phyloP scores from a whole-genome alignment of 305 asterid genomes.

The Fraxinus sp. region DNA sequence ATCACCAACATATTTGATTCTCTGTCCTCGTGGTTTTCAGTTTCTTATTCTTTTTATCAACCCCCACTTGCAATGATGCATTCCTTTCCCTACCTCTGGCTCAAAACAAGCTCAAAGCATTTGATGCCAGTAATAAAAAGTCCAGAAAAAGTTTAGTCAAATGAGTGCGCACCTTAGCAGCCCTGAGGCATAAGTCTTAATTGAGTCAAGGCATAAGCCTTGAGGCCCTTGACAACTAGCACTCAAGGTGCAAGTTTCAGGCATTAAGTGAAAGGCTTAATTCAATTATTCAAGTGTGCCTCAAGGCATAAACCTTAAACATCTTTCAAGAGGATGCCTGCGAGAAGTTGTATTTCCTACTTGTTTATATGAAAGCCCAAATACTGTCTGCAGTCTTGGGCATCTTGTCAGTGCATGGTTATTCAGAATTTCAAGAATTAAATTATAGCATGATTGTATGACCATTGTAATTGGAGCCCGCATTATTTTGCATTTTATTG shows the following conservation, averaged over 20 bases:
- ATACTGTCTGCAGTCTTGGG: neutral
- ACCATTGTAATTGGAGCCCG: neutral
- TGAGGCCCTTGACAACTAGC: neutral
- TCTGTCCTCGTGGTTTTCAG: neutral
- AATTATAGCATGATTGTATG: neutral
- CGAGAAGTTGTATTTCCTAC: neutral
- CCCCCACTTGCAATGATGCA: neutral
- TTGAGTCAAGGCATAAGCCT: neutral
- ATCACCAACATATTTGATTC: neutral
- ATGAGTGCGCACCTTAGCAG: neutral
- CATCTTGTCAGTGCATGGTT: neutral
- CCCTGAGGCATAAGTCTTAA: neutral
- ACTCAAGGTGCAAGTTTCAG: neutral
- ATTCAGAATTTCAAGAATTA: neutral
- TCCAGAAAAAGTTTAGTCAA: neutral
- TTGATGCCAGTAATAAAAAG: neutral
- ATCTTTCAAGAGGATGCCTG: neutral
- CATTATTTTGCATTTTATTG: neutral
- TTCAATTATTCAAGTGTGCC: neutral
- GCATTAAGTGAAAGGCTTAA: neutral
- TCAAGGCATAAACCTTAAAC: neutral
- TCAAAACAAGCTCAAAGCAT: neutral
- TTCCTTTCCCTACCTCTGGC: neutral
- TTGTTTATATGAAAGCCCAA: neutral
- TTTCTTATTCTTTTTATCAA: neutral